phyloP scores from a whole-genome alignment of 495 filamentous ascomycete genomes.

The Staphylotrichum tortipilum region DNA sequence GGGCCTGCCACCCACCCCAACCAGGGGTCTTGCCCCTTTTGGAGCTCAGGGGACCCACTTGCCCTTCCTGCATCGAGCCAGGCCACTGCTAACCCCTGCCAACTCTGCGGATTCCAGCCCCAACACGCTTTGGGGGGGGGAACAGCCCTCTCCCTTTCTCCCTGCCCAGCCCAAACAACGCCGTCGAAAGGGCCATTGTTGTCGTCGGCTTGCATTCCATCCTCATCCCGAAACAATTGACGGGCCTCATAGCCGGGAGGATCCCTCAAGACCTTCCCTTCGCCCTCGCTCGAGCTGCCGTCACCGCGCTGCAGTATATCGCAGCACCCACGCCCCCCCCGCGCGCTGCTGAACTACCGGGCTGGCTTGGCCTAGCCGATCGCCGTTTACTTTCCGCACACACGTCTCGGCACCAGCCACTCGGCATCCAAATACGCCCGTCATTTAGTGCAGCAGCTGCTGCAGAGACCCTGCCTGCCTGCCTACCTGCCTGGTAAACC shows the following conservation, averaged over 20 bases:
- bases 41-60: constrained; percentile 2
- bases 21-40: constrained; percentile 1
- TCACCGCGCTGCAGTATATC: too few species aligned
- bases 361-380: background rate
- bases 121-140: background rate
- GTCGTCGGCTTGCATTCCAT: too few species aligned
- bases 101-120: background rate
- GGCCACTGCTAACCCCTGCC: background rate
- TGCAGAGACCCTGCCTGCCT: too few species aligned
- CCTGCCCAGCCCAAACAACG: background rate
- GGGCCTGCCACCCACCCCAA: background rate
- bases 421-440: background rate
- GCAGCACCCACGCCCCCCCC: too few species aligned
- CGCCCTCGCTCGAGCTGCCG: too few species aligned
- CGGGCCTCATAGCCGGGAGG: too few species aligned
- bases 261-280: too few species aligned
- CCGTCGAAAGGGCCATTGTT: background rate
- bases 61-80: background rate
- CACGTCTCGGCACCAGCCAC: constrained; percentile 10
- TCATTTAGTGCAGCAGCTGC: constrained; percentile 1
- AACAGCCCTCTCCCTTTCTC: background rate
- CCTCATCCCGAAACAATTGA: too few species aligned
- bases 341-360: too few species aligned
- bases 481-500: too few species aligned
- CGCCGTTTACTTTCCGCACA: constrained; percentile 10